A percentile compares a stretch with the other conserved stretches of the same genome.
Evolutionary conservation across 305 asterid genomes (phyloP).

Genomic region (Rubia peregrina): DNA sequence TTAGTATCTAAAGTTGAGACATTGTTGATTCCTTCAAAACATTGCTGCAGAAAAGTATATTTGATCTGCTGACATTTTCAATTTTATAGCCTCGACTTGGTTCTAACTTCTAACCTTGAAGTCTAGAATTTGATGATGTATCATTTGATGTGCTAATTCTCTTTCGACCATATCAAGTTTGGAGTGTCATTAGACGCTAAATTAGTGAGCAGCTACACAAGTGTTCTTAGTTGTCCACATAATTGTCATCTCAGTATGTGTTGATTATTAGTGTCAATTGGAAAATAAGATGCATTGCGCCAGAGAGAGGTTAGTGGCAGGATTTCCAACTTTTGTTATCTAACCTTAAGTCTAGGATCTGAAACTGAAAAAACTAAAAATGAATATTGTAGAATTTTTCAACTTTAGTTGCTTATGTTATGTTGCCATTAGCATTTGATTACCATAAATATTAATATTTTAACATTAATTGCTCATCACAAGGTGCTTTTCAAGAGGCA

Average conservation of each 20-base stretch:
- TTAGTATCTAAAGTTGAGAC: no score
- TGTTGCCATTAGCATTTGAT: background rate
- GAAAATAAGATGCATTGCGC: conserved; percentile 92
- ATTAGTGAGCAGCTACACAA: conserved; percentile 70
- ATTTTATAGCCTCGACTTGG: no score
- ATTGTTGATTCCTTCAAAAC: no score
- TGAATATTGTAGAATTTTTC: background rate
- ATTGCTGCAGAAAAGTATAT: no score
- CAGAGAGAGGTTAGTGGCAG: conserved; percentile 73
- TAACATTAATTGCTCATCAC: conserved; percentile 5
- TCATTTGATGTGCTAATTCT: no score
- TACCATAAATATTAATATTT: background rate
- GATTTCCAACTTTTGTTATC: conserved; percentile 24
- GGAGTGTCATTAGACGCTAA: conserved; percentile 97
- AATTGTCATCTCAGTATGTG: conserved; percentile 18
- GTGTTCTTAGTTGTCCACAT: conserved; percentile 13
- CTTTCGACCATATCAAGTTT: no score
- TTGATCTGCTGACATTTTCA: no score
- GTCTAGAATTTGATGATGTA: no score
- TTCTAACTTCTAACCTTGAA: no score
- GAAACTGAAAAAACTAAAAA: background rate
- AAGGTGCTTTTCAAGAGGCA: conserved; percentile 95
- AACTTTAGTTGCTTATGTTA: background rate
- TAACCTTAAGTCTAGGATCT: background rate
- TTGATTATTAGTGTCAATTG: conserved; percentile 25